phyloP scores from a whole-genome alignment of 1,284 basidiomycete species.

The Microbotryum lychnidis-dioicae region DNA sequence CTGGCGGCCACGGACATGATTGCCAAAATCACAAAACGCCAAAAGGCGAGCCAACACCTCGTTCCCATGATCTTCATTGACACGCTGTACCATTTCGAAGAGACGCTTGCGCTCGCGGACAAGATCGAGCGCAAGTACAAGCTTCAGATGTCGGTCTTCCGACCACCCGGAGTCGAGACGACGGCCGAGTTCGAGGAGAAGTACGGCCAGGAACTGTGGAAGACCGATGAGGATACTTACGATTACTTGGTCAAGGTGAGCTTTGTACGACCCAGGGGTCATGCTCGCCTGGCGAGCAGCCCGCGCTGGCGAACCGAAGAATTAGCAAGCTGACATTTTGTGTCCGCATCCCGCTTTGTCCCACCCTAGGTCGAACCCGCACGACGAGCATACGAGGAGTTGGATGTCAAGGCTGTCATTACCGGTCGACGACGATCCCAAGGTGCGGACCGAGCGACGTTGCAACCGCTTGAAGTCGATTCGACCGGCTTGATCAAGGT shows the following conservation, averaged over 20 bases:
- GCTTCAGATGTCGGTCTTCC: conserved; percentile 66
- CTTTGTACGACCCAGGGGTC: not conserved
- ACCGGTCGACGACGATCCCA: conserved; percentile 89
- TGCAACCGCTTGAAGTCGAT: conserved; percentile 86
- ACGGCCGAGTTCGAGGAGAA: conserved; percentile 69
- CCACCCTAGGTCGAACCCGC: conserved; percentile 78
- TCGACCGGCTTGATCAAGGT: conserved; percentile 86
- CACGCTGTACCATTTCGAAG: conserved; percentile 91
- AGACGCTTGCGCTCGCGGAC: conserved; percentile 80
- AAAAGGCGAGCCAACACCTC: conserved; percentile 35
- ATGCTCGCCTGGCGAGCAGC: no score
- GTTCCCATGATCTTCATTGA: conserved; percentile 74
- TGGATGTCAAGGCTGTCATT: conserved; percentile 79
- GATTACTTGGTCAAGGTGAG: conserved; percentile 86
- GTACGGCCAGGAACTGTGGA: conserved; percentile 80
- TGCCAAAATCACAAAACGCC: conserved; percentile 54
- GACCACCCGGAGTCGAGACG: conserved; percentile 62
- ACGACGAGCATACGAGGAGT: conserved; percentile 71
- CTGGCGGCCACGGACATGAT: conserved; percentile 88
- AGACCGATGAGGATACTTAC: conserved; percentile 76
- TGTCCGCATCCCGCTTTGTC: not conserved
- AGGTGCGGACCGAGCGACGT: conserved; percentile 71
- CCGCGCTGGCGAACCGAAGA: not conserved
- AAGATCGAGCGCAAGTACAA: conserved; percentile 69
- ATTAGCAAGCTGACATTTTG: not conserved